Conservation (phyloP, 306 rosid species). For the Prunus campanulata region DNA sequence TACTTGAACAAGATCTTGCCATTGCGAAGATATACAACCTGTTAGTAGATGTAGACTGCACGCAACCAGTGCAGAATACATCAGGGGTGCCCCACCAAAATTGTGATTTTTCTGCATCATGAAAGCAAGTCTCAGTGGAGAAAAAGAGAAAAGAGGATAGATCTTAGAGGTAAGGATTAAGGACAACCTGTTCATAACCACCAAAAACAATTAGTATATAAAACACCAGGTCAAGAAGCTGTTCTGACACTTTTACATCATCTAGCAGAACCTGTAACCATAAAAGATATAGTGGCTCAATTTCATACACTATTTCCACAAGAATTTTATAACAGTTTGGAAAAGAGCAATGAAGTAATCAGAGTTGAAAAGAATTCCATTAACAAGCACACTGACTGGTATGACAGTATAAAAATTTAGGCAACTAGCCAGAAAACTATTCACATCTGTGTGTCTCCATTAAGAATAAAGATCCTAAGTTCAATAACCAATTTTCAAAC, state of each 20-base stretch:
- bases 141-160: slow-evolving; percentile 22
- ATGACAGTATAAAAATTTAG: neutral
- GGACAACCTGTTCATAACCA: slow-evolving; percentile 70
- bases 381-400: neutral
- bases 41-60: slow-evolving; percentile 70
- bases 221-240: slow-evolving; percentile 79
- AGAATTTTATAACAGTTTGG: slow-evolving; percentile 1
- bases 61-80: slow-evolving; percentile 77
- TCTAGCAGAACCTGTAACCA: slow-evolving; percentile 76
- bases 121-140: slow-evolving; percentile 31
- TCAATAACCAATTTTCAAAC: neutral
- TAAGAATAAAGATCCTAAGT: neutral
- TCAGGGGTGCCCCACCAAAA: slow-evolving; percentile 42
- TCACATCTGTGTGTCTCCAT: neutral
- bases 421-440: slow-evolving; percentile 9
- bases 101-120: slow-evolving; percentile 63
- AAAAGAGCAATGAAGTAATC: neutral
- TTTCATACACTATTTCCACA: slow-evolving; percentile 16
- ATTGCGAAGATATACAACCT: slow-evolving; percentile 70
- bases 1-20: slow-evolving; percentile 82
- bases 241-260: slow-evolving; percentile 74
- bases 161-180: slow-evolving; percentile 25
- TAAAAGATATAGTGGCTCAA: slow-evolving; percentile 11
- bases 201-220: slow-evolving; percentile 67
- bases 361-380: neutral